Conservation (phyloP, 2,329 filamentous ascomycete genomes). For the Cercospora citrullina region DNA sequence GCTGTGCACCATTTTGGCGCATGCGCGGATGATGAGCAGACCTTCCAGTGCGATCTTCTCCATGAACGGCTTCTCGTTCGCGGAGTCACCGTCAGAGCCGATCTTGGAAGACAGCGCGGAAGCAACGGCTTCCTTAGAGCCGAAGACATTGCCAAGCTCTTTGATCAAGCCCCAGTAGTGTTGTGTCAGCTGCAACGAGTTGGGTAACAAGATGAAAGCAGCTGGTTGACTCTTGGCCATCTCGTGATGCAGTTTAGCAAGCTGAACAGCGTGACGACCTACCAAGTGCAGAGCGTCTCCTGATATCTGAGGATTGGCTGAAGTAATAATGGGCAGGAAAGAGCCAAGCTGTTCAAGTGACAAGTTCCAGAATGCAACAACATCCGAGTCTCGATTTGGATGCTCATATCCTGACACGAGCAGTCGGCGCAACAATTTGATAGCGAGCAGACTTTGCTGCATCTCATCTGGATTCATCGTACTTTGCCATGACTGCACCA, state of each 20-base stretch:
- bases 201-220: slow-evolving; percentile 78
- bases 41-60: slow-evolving; percentile 84
- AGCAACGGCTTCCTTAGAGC: slow-evolving; percentile 49
- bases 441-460: slow-evolving; percentile 72
- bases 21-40: slow-evolving; percentile 76
- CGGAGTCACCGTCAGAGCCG: slow-evolving; percentile 46
- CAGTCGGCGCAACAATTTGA: slow-evolving; percentile 79
- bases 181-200: slow-evolving; percentile 72
- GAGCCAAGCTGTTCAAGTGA: slow-evolving; percentile 76
- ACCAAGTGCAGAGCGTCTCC: slow-evolving; percentile 48
- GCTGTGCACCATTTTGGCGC: slow-evolving; percentile 80
- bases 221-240: slow-evolving; percentile 79
- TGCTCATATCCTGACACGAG: slow-evolving; percentile 79
- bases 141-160: slow-evolving; percentile 73
- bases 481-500: slow-evolving; percentile 65
- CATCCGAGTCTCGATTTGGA: slow-evolving; percentile 74
- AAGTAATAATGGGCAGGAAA: slow-evolving; percentile 58
- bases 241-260: slow-evolving; percentile 86
- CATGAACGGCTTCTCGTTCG: slow-evolving; percentile 46
- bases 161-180: slow-evolving; percentile 84
- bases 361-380: slow-evolving; percentile 77
- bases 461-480: slow-evolving; percentile 54
- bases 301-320: slow-evolving; percentile 14
- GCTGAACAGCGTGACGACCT: slow-evolving; percentile 85
- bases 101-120: slow-evolving; percentile 43